Conservation (phyloP, 768 basidiomycete species). For the Rhizopogon rudus region DNA sequence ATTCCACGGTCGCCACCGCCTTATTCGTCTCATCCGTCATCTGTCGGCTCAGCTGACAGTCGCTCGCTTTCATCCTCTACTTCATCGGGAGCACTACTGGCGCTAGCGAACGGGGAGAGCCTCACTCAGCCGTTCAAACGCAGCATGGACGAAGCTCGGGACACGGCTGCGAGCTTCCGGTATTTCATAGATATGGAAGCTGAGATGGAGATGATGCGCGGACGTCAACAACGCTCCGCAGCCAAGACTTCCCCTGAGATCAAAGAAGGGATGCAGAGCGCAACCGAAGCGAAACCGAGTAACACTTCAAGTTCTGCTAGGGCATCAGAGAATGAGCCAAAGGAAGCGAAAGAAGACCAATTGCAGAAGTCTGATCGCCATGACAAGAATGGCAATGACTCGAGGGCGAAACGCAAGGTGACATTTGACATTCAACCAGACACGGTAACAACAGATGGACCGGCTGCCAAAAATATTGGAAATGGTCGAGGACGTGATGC, state of each 20-base stretch:
- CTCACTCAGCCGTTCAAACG: conserved; percentile 35
- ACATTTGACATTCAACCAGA: conserved; percentile 68
- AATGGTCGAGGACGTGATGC: conserved; percentile 27
- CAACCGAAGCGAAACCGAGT: conserved; percentile 8
- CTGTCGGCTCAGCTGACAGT: conserved; percentile 21
- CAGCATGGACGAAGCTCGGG: conserved; percentile 42
- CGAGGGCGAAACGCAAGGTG: conserved; percentile 62
- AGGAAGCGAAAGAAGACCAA: conserved; percentile 11
- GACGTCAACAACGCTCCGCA: conserved; percentile 14
- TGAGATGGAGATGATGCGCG: conserved; percentile 26
- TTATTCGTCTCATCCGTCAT: conserved; percentile 30
- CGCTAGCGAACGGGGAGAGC: conserved; percentile 20
- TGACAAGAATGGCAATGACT: conserved; percentile 23
- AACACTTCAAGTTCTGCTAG: conserved; percentile 10
- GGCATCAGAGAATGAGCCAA: conserved; percentile 3
- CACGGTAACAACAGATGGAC: conserved; percentile 40
- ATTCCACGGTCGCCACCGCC: conserved; percentile 28
- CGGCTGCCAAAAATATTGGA: conserved; percentile 27
- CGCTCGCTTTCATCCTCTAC: conserved; percentile 11
- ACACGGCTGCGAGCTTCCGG: conserved; percentile 42
- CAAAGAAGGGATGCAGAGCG: conserved; percentile 6
- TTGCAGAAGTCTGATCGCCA: conserved; percentile 12
- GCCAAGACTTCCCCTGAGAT: conserved; percentile 5
- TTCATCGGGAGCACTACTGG: conserved; percentile 15
- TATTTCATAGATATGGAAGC: conserved; percentile 41